Base-by-base conservation (phyloP, 371 early-diverging fungal species). In the Blakeslea trispora region DNA sequence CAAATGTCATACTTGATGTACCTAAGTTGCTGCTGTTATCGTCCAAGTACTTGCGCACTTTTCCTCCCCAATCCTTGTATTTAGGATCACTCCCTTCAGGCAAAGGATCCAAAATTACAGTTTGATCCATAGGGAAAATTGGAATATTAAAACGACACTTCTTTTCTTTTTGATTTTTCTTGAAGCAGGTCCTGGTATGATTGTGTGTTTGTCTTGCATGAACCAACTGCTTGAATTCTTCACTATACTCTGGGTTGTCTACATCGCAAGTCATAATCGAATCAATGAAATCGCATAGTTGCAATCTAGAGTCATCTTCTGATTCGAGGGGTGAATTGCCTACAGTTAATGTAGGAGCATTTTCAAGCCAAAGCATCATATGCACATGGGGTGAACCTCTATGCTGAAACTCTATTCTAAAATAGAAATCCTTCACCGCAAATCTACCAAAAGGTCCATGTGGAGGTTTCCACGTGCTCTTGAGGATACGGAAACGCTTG, bases 351-450 rank as follows among this genome's bases (percentile, higher is more conserved):
- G 2, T n/a, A 2, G 47, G 47, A 11, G 47, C 47, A 14, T 47
- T 15, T n/a, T 47, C 17, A 4, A 47, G 9, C 47, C 47, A 47
- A 17, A 32, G n/a, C 13, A 47, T 2, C 32, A 11, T 31, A 47
- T 47, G 47, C 7, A 28, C 24, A n/a, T 47, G 47, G 2, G 44
- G 44, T 17, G 28, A 28, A 44, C 57, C 50, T 10, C 50, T 28
- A 4, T 42, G 22, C 15, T 57, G 57, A 39, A 57, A 57, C n/a
- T 57, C 57, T 19, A 35, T 34, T 4, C 50, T 15, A 43, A 19
- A 45, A 42, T 45, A 57, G 18, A 17, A 49, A 21, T 57, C 43
- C 14, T 4, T 15, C 1, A 55, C n/a, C 1, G 5, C 23, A 37
- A 3, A 41, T 17, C 13, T 21, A 1, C 50, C 44, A 35, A 57